Conservation (phyloP, 2,329 filamentous ascomycete species). For the Byssochlamys sp. region DNA sequence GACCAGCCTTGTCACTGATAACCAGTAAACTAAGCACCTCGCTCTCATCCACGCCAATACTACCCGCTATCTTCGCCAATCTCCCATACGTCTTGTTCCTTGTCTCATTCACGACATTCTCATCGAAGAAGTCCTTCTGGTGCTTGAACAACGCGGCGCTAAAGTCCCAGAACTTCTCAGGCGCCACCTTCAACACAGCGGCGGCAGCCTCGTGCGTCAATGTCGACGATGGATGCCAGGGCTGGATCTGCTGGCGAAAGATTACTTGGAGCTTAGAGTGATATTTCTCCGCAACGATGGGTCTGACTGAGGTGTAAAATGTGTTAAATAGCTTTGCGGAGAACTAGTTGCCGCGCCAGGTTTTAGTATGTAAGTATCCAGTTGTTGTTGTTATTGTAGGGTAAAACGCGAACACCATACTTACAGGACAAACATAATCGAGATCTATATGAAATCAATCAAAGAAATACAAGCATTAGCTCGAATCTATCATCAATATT, state of each 20-base stretch:
- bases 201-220: slow-evolving; percentile 64
- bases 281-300: slow-evolving; percentile 53
- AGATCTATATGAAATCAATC: slow-evolving; percentile 46
- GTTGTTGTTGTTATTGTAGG: neutral
- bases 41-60: slow-evolving; percentile 60
- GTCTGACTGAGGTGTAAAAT: slow-evolving; percentile 56
- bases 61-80: slow-evolving; percentile 62
- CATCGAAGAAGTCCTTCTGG: slow-evolving; percentile 75
- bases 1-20: slow-evolving; percentile 57
- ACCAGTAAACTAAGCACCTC: slow-evolving; percentile 59
- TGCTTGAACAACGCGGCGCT: slow-evolving; percentile 57
- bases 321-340: slow-evolving; percentile 68
- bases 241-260: slow-evolving; percentile 85
- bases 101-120: slow-evolving; percentile 69
- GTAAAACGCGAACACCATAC: slow-evolving; percentile 5
- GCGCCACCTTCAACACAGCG: slow-evolving; percentile 63
- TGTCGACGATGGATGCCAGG: slow-evolving; percentile 84
- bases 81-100: slow-evolving; percentile 75
- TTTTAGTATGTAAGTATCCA: slow-evolving; percentile 4
- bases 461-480: neutral
- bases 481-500: neutral
- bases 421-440: slow-evolving; percentile 76
- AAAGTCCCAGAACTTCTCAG: slow-evolving; percentile 71
- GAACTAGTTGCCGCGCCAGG: slow-evolving; percentile 36
- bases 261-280: slow-evolving; percentile 58